Evolutionary conservation across 805 yeast genomes (phyloP).

Genomic region (Nakazawaea molendinolei): DNA sequence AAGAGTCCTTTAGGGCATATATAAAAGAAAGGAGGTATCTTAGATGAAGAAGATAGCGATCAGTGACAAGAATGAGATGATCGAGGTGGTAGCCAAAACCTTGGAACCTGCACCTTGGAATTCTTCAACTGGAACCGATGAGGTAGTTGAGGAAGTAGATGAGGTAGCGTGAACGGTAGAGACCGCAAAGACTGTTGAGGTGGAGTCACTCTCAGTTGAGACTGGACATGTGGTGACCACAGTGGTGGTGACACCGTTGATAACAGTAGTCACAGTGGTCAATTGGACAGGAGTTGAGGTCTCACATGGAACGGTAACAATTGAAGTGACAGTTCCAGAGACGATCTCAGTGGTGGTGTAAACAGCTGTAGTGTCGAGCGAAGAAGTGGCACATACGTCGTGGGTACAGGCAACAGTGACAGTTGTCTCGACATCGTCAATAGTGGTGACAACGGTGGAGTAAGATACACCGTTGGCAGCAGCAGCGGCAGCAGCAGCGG

Average conservation of each 20-base stretch:
- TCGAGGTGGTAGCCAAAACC: background rate
- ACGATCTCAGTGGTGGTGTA: conserved; percentile 10
- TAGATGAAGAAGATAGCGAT: no score
- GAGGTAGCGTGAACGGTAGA: no score
- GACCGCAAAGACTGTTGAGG: no score
- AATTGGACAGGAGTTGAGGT: background rate
- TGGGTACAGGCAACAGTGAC: conserved; percentile 9
- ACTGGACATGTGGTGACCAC: no score
- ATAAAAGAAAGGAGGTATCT: no score
- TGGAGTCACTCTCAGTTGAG: no score
- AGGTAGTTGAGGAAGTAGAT: no score
- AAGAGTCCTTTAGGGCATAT: no score
- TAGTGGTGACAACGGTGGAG: conserved; percentile 7
- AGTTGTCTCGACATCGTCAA: conserved; percentile 4
- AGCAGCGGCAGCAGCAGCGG: conserved; percentile 1
- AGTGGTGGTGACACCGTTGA: background rate
- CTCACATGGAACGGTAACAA: conserved; percentile 9
- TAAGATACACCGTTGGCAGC: conserved; percentile 4
- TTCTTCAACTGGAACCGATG: background rate
- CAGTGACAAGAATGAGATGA: no score
- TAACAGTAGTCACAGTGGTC: background rate
- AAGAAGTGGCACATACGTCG: conserved; percentile 3
- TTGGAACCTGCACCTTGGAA: no score
- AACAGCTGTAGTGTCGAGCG: conserved; percentile 2
- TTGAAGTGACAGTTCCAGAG: conserved; percentile 4